Percentiles rank a stretch among this genome's conserved stretches.
phyloP scores from a whole-genome alignment of 23 red algal genomes.

The Gracilaria caudata region DNA sequence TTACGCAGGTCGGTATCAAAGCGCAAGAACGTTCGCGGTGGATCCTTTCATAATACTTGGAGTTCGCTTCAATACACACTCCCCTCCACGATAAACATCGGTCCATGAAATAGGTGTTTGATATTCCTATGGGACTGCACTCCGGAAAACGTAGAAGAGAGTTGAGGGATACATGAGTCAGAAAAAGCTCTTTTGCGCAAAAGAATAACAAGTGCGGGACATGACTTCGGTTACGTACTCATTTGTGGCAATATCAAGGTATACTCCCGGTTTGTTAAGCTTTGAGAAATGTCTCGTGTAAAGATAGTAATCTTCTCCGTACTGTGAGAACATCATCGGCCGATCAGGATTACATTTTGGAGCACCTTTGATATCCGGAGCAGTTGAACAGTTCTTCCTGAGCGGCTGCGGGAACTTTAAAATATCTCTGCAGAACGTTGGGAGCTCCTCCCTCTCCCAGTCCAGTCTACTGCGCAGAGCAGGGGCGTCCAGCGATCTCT shows the following conservation, averaged over 20 bases:
- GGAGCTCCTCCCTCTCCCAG: conserved; percentile 11
- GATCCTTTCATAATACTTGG: conserved; percentile 57
- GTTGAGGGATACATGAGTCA: neutral
- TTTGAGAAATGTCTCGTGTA: conserved; percentile 68
- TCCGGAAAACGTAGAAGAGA: neutral
- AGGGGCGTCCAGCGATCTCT: neutral
- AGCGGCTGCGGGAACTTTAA: conserved; percentile 31
- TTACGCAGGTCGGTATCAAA: conserved; percentile 75
- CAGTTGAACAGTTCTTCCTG: conserved; percentile 37
- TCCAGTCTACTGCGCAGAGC: conserved; percentile 21
- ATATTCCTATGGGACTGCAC: conserved; percentile 46
- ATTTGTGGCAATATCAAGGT: conserved; percentile 73
- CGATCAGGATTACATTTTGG: conserved; percentile 38
- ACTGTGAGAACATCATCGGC: conserved; percentile 59
- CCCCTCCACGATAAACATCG: conserved; percentile 66
- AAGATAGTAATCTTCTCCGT: conserved; percentile 68
- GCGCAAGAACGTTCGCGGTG: conserved; percentile 52
- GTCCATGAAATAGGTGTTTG: conserved; percentile 73
- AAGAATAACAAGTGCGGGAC: neutral
- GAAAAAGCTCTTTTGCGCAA: neutral
- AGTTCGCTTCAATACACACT: conserved; percentile 67
- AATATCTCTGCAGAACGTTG: conserved; percentile 36
- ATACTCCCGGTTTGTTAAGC: conserved; percentile 58
- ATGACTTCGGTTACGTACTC: conserved; percentile 9
- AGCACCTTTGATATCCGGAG: conserved; percentile 29